Evolutionary conservation across 148 eudicot species (phyloP).

Genomic region (Linanthus parryae): DNA sequence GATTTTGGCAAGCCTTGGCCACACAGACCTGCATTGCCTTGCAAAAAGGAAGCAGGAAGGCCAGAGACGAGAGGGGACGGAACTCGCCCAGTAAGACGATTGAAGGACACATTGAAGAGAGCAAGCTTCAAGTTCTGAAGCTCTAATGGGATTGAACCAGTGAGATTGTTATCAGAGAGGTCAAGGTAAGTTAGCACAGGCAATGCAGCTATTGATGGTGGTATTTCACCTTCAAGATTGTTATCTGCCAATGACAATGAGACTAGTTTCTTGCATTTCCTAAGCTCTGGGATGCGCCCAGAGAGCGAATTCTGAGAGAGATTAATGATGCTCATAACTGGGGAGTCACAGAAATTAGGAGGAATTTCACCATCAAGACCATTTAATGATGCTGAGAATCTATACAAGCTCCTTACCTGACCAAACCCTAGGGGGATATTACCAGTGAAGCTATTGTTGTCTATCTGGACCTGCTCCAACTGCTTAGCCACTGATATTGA

Average conservation of each 20-base stretch:
- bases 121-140: constrained; percentile 85
- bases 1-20: constrained; percentile 63
- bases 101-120: constrained; percentile 76
- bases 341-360: constrained; percentile 81
- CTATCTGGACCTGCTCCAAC: constrained; percentile 92
- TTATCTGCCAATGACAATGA: constrained; percentile 71
- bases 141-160: constrained; percentile 68
- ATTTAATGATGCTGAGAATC: constrained; percentile 85
- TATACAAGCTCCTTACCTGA: constrained; percentile 52
- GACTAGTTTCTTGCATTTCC: constrained; percentile 57
- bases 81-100: constrained; percentile 58
- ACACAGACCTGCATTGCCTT: constrained; percentile 72
- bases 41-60: constrained; percentile 80
- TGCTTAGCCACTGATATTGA: constrained; percentile 49
- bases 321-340: constrained; percentile 78
- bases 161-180: constrained; percentile 73
- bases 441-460: constrained; percentile 74
- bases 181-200: constrained; percentile 91
- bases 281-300: constrained; percentile 62
- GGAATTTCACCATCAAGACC: constrained; percentile 63
- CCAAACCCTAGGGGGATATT: constrained; percentile 73
- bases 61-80: constrained; percentile 55
- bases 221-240: constrained; percentile 61
- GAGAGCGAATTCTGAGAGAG: constrained; percentile 66
- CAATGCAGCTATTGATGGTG: constrained; percentile 58